phyloP scores from a whole-genome alignment of 306 rosid species.

The Pterocarpus macrocarpus region DNA sequence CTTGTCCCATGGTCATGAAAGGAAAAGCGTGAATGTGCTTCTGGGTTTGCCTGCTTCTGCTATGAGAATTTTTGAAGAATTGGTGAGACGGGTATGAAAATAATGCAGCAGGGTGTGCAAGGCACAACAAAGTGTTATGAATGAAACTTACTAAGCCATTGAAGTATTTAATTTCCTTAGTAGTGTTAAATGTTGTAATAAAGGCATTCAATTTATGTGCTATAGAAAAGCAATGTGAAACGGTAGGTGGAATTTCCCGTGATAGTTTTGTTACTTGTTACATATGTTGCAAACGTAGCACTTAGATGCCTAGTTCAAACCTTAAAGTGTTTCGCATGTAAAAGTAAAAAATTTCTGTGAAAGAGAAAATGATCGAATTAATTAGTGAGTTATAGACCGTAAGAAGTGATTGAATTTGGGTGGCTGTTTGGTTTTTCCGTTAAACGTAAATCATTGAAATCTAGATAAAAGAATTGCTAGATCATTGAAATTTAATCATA shows the following conservation, averaged over 20 bases:
- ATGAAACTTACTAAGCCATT: not conserved
- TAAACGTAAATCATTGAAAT: too few relatives aligned
- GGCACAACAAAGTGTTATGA: not conserved
- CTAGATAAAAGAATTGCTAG: too few relatives aligned
- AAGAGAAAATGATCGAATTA: too few relatives aligned
- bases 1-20: constrained; percentile 64
- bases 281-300: not conserved
- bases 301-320: not conserved
- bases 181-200: constrained; percentile 11
- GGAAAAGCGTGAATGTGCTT: constrained; percentile 70
- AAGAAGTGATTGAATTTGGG: too few relatives aligned
- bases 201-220: not conserved
- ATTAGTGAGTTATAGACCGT: too few relatives aligned
- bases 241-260: not conserved
- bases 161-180: not conserved
- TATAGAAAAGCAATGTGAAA: constrained; percentile 9
- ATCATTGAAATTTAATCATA: too few relatives aligned
- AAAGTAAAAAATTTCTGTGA: too few relatives aligned
- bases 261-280: not conserved
- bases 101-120: not conserved
- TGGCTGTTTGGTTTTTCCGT: too few relatives aligned
- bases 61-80: constrained; percentile 68
- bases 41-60: constrained; percentile 87
- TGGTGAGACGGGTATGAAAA: constrained; percentile 54
- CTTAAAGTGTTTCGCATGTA: too few relatives aligned